Evolutionary conservation across 2,329 filamentous ascomycete species (phyloP), one percentile per base, ranked within the genome.

Genomic region (Colletotrichum lini): DNA sequence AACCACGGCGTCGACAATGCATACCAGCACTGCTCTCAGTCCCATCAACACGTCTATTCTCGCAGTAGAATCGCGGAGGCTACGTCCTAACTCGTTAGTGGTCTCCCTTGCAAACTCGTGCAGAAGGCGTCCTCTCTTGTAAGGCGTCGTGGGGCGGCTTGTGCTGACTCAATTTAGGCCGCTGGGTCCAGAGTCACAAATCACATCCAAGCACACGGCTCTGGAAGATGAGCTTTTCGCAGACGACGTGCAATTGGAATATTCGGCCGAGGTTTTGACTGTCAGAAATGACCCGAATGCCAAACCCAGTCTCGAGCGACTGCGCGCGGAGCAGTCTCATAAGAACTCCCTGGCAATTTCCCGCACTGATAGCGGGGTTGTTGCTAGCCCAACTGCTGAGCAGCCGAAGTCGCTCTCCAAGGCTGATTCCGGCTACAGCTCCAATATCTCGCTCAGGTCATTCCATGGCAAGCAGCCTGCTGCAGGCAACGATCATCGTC

Each of bases 381-480:
- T 83, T 38, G 84, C 85, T 2, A 86, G 83, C 64, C 84, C 84
- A 5, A 81, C 81, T 1, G 84, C 83, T 4, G 82, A 84, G 60
- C 70, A 70, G 1, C 80, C 80, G 18, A 85, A 83, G 65, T 79
- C 85, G 6, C 79, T 89, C n/a, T 84, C 85, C 42, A 90, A 90
- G 72, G 85, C 87, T 49, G 89, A 91, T 75, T 91, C 88, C 35
- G 89, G 89, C 18, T 91, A 91, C 75, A 88, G 88, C 75, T 91
- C 89, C 9, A 90, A 87, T 74, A 81, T 88, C 5, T 91, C 89
- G 15, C 77, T 90, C 21, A 84, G 86, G 49, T 90, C 89, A 0
- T 83, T 87, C n/a, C 81, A 78, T 64, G 80, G 82, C 26, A 76
- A 78, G 10, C 83, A 80, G 70, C 54, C 63, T 50, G 67, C 40